phyloP scores from a whole-genome alignment of 345 rosid species.

The Turnera subulata region DNA sequence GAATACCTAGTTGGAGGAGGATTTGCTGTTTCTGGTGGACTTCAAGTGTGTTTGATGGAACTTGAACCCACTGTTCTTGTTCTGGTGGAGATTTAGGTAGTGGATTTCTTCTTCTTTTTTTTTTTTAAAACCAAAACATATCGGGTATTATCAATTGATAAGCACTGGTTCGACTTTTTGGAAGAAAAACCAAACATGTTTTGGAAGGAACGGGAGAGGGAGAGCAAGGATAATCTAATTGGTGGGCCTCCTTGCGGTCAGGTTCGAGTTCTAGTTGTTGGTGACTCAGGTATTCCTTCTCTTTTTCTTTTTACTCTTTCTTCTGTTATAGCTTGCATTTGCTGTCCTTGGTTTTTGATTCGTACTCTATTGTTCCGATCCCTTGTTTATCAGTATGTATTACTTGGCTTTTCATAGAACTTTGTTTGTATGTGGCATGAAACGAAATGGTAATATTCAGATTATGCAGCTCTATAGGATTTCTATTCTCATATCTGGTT shows the following conservation, averaged over 20 bases:
- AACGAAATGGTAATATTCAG: too few species aligned
- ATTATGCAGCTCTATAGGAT: too few species aligned
- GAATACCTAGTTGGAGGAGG: conserved; percentile 22
- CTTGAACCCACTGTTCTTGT: conserved; percentile 21
- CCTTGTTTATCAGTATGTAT: too few species aligned
- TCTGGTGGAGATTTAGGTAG: too few species aligned
- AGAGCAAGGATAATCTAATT: conserved; percentile 54
- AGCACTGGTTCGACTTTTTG: neutral
- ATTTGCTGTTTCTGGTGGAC: conserved; percentile 9
- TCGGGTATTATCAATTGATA: conserved; percentile 3
- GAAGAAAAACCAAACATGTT: conserved; percentile 45
- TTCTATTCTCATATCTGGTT: too few species aligned
- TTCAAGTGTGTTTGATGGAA: conserved; percentile 29
- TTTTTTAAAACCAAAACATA: too few species aligned
- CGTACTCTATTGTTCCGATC: neutral
- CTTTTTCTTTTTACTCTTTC: neutral
- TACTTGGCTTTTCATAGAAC: too few species aligned
- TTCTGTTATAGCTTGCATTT: neutral
- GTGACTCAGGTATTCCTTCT: conserved; percentile 78
- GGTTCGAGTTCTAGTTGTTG: conserved; percentile 95
- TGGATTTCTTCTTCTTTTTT: neutral
- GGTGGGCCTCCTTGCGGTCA: conserved; percentile 88
- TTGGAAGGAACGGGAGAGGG: conserved; percentile 94
- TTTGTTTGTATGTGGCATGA: too few species aligned
- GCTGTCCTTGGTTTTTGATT: neutral